Base-by-base conservation (phyloP, 306 rosid genomes). In the Castanea mollissima region DNA sequence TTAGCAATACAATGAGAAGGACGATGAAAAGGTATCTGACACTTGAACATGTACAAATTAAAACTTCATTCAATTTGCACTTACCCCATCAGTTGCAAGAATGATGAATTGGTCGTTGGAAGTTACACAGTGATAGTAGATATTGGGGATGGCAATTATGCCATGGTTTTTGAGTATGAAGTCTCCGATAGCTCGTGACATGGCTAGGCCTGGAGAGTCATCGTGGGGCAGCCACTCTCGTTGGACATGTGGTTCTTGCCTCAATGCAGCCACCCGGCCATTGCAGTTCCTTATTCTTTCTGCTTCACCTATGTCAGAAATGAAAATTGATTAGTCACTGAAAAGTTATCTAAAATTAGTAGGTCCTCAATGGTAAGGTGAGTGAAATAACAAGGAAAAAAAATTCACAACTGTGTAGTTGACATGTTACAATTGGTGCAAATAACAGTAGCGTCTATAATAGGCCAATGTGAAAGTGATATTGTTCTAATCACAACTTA, bases 141-240 rank as follows among this genome's bases (percentile, higher is more conserved):
- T 71, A 14, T 84, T 88, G 3, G 98, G 98, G 62, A 59, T 49
- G 77, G 91, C 89, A 71, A 85, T 93, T 71, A 93, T 67, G 80
- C 98, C 97, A 21, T 90, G 73, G 46, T 91, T 85, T 75, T 93
- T 93, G 57, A 93, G 92, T 23, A 87, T 3, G 38, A 88, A 91
- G 76, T 93, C 98, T 35, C 98, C 98, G 16, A 93, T 87, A 80
- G 97, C 88, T 67, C 94, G 77, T 10, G 98, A 93, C 97, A 91
- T 91, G 85, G 97, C 98, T 44, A 93, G 82, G 55, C 97, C 97
- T 6, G 93, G 95, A 19, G 73, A 21, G 64, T 83, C 88, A 31
- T 82, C 82, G 6, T 78, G 20, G 0, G 97, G 94, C 51, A 88
- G 51, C 94, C 97, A 93, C 34, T 90, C 92, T 78, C 94, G 57